Base-by-base conservation (phyloP, 257 asterid genomes). In the Thymus quinquecostatus region DNA sequence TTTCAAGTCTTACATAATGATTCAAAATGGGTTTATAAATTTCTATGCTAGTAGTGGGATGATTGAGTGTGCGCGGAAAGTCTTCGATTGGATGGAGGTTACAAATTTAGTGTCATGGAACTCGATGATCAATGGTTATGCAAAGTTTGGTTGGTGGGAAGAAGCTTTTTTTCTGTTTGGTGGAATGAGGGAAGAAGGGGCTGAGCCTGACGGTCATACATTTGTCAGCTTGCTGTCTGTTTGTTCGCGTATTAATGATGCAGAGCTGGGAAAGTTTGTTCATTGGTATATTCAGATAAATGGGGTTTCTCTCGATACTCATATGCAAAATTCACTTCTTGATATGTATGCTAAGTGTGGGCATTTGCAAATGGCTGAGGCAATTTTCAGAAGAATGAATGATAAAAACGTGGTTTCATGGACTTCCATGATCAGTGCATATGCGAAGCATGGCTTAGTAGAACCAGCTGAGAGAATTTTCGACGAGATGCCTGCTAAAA, bases 291-390 rank as follows among this genome's bases (percentile, higher is more conserved):
- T 21, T 21, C 21, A 78, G 77, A 82, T 73, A 14, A 84, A 71
- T 14, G 84, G 85, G 74, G 51, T 74, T 69, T 29, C 57, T 7
- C 60, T 77, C 29, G 96, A 92, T 78, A 73, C 77, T 21, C 85
- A 81, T 69, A 66, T 87, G 74, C 86, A 82, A 60, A 90, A 90
- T 40, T 83, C 88, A 29, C 91, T 92, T 64, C 88, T 90, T 30
- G 96, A 92, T 79, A 90, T 87, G 96, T 88, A 93, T 53, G 87
- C 96, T 13, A 90, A 90, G 85, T 90, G 98, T 61, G 90, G 97
- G 66, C 74, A 81, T 63, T 70, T 92, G 80, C 81, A 82, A 57
- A 75, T 68, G 72, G 94, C 96, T 8, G 83, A 82, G 62, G 74
- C 82, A 5, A 85, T 89, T n/a, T 92, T 92, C 11, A 76, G 64